Base-by-base conservation (phyloP, 768 basidiomycete genomes). In the Kockovaella imperatae region DNA sequence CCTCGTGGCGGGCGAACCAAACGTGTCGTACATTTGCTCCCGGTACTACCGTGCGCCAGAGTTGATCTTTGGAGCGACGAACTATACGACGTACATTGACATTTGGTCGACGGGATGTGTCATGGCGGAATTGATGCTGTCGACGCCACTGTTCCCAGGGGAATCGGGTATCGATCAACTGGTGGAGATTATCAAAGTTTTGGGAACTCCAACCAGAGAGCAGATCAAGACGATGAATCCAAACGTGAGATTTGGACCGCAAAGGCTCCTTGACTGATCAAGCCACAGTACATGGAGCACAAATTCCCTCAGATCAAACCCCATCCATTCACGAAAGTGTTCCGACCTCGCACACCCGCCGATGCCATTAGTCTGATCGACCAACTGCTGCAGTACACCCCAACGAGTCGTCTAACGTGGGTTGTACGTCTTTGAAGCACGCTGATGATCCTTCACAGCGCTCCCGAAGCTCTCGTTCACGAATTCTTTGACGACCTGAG, bases 221-320 rank as follows among this genome's bases (percentile, higher is more conserved):
- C 95, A 99, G 74, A 99, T 99, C 80, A 97, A 99, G 83, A 97
- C 95, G 60, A 99, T 99, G 95, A 99, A 99, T 74, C 95, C 95
- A 47, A 99, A 99, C 76, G 70, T 69, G 59, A 63, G 70, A 62
- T 28, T 2, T 45, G 2, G n/a, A 5, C 14, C 17, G 15, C 38
- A n/a, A 3, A 21, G n/a, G 32, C 20, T 5, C 15, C 23, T 35
- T 11, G 10, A 21, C 8, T 20, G 50, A 43, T 51, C 21, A 47
- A 23, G 30, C 17, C n/a, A 14, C 34, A 72, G 70, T 99, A 99
- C 75, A 97, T 97, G 95, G 95, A 99, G 70, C 95, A 99, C 81
- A 96, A 97, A 74, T 99, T 99, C 77, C 95, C 95, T 1, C 93
- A 97, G 74, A 99, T 99, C 77, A 90, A 93, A 71, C 89, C 91